Conservation (phyloP, 2,329 filamentous ascomycete species). For the Aspergillus felis region DNA sequence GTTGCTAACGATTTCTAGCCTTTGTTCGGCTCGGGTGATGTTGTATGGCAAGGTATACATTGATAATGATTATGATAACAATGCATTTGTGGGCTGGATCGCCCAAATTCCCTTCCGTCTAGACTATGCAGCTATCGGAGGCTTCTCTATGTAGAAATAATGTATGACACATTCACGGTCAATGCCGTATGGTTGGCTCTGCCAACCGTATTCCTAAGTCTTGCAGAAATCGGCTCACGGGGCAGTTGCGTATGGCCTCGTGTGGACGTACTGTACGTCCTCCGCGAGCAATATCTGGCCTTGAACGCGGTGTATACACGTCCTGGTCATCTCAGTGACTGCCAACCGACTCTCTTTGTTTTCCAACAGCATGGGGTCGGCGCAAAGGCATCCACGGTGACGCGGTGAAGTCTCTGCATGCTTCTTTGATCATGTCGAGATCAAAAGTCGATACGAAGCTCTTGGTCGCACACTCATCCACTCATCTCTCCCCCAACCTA, state of each 20-base stretch:
- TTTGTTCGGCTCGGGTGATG: constrained; percentile 8
- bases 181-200: not conserved
- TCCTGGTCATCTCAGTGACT: not conserved
- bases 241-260: not conserved
- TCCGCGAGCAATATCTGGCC: not conserved
- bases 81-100: not conserved
- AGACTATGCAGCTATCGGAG: not conserved
- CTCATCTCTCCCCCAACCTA: not conserved
- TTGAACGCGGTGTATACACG: not conserved
- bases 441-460: not conserved
- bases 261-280: not conserved
- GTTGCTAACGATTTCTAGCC: constrained; percentile 1
- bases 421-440: not conserved
- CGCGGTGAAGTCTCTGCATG: not conserved
- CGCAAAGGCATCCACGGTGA: not conserved
- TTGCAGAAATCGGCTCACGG: not conserved
- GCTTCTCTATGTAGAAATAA: not conserved
- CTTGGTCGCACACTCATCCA: not conserved
- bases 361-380: not conserved
- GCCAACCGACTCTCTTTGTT: too few relatives aligned
- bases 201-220: not conserved
- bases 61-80: not conserved
- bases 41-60: not conserved
- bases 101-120: not conserved
- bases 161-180: not conserved